Evolutionary conservation across 164 flowering plant genomes (phyloP).

Genomic region (Sextonia rubra): DNA sequence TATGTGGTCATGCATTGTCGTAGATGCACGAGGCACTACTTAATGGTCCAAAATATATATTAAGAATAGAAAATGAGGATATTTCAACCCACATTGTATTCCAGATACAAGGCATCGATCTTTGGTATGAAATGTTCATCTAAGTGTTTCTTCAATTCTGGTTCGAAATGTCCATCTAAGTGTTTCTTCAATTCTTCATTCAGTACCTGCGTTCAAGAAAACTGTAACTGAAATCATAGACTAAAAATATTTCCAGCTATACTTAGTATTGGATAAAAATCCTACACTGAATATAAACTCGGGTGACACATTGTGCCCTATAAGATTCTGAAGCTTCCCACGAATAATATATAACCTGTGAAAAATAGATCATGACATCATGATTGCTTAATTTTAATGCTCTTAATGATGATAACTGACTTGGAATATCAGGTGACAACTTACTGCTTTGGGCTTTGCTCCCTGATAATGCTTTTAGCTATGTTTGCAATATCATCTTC

Average conservation of each 20-base stretch:
- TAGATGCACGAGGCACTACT: too few species aligned
- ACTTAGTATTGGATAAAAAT: background rate
- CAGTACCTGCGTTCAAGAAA: constrained; percentile 32
- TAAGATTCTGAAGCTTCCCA: constrained; percentile 54
- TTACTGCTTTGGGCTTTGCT: constrained; percentile 20
- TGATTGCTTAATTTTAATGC: background rate
- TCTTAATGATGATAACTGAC: background rate
- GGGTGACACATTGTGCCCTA: constrained; percentile 50
- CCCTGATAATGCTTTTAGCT: constrained; percentile 50
- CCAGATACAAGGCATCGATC: constrained; percentile 33
- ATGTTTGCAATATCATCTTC: constrained; percentile 56
- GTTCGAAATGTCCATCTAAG: constrained; percentile 22
- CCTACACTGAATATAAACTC: constrained; percentile 47
- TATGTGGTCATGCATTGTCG: too few species aligned
- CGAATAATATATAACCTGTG: constrained; percentile 55
- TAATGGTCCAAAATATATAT: background rate
- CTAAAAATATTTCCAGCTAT: background rate
- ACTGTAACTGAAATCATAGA: background rate
- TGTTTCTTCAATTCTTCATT: constrained; percentile 44
- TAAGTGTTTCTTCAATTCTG: constrained; percentile 46
- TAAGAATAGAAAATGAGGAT: background rate
- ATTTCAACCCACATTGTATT: constrained; percentile 37
- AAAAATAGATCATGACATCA: background rate
- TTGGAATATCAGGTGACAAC: background rate
- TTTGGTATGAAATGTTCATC: constrained; percentile 20